Evolutionary conservation across 352 stramenopile genomes (phyloP), one percentile per base, ranked within the genome.

Genomic region (Phytopythium sindhum): DNA sequence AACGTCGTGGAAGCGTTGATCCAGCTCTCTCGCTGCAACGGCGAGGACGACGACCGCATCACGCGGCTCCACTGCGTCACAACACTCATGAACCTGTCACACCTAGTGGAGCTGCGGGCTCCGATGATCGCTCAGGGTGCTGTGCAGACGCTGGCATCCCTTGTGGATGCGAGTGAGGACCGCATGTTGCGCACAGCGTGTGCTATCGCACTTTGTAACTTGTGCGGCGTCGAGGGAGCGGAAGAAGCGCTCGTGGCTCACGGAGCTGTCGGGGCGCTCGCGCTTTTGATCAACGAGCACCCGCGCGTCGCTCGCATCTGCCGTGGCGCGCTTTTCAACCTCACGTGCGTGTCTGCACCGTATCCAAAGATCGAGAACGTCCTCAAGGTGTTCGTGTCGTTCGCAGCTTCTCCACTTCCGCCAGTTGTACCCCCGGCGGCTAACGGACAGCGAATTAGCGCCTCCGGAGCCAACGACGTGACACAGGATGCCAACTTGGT

Each of bases 281-380:
- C 88, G 4, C 74, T 83, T 33, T 74, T 97, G n/a, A 91, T 96
- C 63, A 93, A 77, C 26, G 78, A 94, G 52, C 81, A 86, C 24
- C 73, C 77, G 23, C 80, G 81, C 48, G 81, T 95, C 1, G 68
- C 85, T 0, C 60, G 75, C 37, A 80, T 96, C 14, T 96, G 84
- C 33, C 72, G 84, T 8, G 77, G 74, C 48, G 90, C 85, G 2
- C 66, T 97, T 1, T 97, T 94, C 75, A 97, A 97, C 50, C 72
- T 97, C 21, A 97, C 89, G 1, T 96, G 86, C 57, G 90, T 97
- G 12, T 70, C 73, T 11, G 78, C 90, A 51, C 89, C 88, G 2
- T 97, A 96, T 64, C 72, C 82, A 26, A 91, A 96, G 67, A 95
- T 97, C 23, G 89, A 97, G 68, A 85, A 65, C 39, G 84, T 94